These are phyloP conservation scores for Aspergillus sclerotioniger DNA, from an alignment of 495 filamentous ascomycete species.

Conservation along the genomic window DNA sequence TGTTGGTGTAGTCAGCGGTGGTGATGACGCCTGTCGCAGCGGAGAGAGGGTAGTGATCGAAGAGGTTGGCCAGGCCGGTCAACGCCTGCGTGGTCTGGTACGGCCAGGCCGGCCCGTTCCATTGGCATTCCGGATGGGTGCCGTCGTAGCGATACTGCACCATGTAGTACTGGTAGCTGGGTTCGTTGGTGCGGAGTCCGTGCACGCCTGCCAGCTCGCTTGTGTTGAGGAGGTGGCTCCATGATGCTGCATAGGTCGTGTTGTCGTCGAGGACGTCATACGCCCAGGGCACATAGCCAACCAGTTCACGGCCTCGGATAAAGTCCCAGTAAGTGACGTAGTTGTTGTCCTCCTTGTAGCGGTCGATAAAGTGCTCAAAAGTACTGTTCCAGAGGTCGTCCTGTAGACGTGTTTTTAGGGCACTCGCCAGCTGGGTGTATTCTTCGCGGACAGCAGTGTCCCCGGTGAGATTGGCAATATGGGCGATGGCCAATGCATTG, in stretches of 20 bases:
- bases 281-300: constrained; percentile 33
- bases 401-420: constrained; percentile 22
- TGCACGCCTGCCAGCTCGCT: constrained; percentile 22
- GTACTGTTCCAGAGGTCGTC: constrained; percentile 29
- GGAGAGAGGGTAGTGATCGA: constrained; percentile 29
- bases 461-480: constrained; percentile 23
- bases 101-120: constrained; percentile 34
- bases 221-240: constrained; percentile 19
- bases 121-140: constrained; percentile 26
- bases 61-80: constrained; percentile 27
- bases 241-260: constrained; percentile 20
- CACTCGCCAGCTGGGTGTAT: constrained; percentile 20
- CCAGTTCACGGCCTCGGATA: constrained; percentile 30
- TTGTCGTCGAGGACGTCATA: constrained; percentile 29
- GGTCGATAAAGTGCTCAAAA: constrained; percentile 33
- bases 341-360: constrained; percentile 27
- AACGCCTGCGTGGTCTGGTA: constrained; percentile 32
- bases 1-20: constrained; percentile 22
- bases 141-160: constrained; percentile 28
- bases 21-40: constrained; percentile 13
- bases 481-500: constrained; percentile 29
- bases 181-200: constrained; percentile 31
- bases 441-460: constrained; percentile 17
- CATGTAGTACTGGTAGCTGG: constrained; percentile 35
- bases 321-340: constrained; percentile 31